phyloP scores from a whole-genome alignment of 306 rosid genomes.

The Geum urbanum region DNA sequence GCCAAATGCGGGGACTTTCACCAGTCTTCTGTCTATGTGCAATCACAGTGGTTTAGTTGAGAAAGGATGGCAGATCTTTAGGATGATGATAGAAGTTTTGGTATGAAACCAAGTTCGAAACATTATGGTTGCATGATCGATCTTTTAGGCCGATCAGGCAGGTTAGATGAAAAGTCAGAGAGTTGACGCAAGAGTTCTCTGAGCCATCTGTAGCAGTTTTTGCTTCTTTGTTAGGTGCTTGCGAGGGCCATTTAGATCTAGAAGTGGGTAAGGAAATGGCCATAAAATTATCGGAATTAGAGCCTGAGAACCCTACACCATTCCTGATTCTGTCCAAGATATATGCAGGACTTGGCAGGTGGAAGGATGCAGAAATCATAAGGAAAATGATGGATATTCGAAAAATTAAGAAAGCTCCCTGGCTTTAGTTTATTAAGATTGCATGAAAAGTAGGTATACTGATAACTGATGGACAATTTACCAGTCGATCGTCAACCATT shows the following conservation, averaged over 20 bases:
- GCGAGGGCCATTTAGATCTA: slow-evolving; percentile 42
- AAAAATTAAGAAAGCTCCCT: slow-evolving; percentile 48
- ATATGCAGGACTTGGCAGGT: slow-evolving; percentile 62
- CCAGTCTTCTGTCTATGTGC: slow-evolving; percentile 58
- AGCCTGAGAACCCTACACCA: slow-evolving; percentile 61
- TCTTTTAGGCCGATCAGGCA: slow-evolving; percentile 64
- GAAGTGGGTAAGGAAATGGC: slow-evolving; percentile 62
- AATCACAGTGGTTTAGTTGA: slow-evolving; percentile 71
- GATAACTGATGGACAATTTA: slow-evolving; percentile 10
- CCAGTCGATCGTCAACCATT: slow-evolving; percentile 25
- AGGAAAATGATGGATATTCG: slow-evolving; percentile 44
- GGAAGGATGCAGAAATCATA: slow-evolving; percentile 70
- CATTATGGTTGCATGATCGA: slow-evolving; percentile 66
- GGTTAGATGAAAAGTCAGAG: slow-evolving; percentile 49
- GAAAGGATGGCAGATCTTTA: slow-evolving; percentile 47
- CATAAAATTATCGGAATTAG: slow-evolving; percentile 45
- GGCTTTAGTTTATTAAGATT: slow-evolving; percentile 57
- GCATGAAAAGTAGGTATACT: slow-evolving; percentile 30
- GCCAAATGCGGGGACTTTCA: slow-evolving; percentile 64
- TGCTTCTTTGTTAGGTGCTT: slow-evolving; percentile 74
- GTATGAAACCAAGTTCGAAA: slow-evolving; percentile 47
- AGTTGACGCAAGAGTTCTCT: slow-evolving; percentile 38
- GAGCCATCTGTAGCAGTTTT: slow-evolving; percentile 54
- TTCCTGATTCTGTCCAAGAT: slow-evolving; percentile 58
- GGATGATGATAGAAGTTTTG: slow-evolving; percentile 53